Evolutionary conservation across 192 early-diverging fungal genomes (phyloP), one percentile per base, ranked within the genome.

Genomic region (Coemansia sp.): DNA sequence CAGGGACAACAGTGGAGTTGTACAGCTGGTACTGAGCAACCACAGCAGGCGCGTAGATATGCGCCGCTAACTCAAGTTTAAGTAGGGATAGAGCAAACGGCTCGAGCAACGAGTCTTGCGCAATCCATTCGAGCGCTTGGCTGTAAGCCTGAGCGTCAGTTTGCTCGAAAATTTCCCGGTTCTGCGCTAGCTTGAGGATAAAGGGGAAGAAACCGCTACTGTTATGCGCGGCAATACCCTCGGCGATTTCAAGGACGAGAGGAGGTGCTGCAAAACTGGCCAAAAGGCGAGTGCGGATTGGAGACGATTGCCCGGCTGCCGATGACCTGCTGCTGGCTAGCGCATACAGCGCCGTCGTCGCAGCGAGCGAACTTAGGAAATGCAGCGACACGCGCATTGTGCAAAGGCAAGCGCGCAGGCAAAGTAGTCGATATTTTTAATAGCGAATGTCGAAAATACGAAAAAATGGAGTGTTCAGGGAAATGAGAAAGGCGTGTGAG

Each of bases 21-120:
- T 97, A 97, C 29, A 89, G 86, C 57, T 93, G 93, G 75, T 96
- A 91, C 64, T 90, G 87, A 0, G 95, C 88, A 68, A 93, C 85
- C 27, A 97, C 88, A n/a, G 84, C 85, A 0, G 97, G 94, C 15
- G 95, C 93, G 29, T 85, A 67, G 1, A 77, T 78, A 42, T 91
- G 92, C 25, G 91, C 70, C 4, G 94, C 75, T 12, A 97, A 82
- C 17, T 90, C 80, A 19, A 92, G 84, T 63, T 89, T 85, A 10
- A 93, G 67, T n/a, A 93, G 78, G 36, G 92, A 76, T 38, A 85
- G 46, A 14, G 85, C 80, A 14, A 89, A 67, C 1, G 76, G 63
- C 11, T 63, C 44, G 5, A 88, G 68, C 10, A 86, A 73, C 10
- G 80, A 62, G 15, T 75, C 68, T 17, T 78, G 25, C 46, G 82